phyloP scores from a whole-genome alignment of 2,329 filamentous ascomycete species.

The Botrytis hyacinthi region DNA sequence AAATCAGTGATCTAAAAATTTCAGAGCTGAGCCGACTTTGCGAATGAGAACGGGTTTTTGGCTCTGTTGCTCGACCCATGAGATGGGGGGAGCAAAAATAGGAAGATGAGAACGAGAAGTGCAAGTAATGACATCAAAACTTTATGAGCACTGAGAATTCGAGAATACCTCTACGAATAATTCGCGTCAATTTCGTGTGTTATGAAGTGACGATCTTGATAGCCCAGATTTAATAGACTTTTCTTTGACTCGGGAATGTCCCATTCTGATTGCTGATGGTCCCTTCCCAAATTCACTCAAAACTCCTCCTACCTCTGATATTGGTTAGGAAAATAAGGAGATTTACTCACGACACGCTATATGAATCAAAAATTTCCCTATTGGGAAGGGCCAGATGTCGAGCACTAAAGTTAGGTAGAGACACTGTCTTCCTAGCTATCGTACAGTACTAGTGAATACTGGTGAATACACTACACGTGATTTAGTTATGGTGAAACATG shows the following conservation, averaged over 20 bases:
- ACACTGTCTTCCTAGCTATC: background rate
- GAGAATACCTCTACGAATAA: accelerated
- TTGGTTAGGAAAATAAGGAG: background rate
- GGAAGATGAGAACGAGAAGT: background rate
- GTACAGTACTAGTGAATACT: background rate
- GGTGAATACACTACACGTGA: background rate
- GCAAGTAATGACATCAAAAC: background rate
- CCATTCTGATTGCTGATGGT: background rate
- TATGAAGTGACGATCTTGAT: background rate
- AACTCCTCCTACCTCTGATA: background rate
- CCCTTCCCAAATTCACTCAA: background rate
- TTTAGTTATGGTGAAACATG: background rate
- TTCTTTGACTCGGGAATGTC: background rate
- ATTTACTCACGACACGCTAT: background rate
- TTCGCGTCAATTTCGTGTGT: background rate
- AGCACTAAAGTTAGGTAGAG: background rate
- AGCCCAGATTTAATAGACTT: background rate
- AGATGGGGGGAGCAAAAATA: background rate
- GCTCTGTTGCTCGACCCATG: background rate
- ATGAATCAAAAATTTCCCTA: background rate
- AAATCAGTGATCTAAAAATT: background rate
- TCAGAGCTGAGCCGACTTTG: background rate
- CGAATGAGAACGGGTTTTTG: background rate
- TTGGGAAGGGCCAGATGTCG: background rate
- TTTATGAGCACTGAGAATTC: too few species aligned